Conservation (phyloP, 2,329 filamentous ascomycete species). For the Colletotrichum zoysiae region DNA sequence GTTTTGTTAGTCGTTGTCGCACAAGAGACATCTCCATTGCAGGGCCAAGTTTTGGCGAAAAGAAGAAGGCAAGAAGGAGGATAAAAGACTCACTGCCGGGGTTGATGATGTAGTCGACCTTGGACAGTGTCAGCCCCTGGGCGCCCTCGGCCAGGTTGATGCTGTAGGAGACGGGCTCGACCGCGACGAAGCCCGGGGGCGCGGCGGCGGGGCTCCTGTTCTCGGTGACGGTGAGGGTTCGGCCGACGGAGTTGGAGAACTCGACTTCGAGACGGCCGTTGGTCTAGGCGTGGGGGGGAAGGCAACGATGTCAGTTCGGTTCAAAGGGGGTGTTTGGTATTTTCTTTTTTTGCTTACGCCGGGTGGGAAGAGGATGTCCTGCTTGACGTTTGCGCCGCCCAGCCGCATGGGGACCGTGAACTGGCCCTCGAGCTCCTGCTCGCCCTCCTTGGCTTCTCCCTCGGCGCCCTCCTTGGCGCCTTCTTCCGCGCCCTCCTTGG, state of each 20-base stretch:
- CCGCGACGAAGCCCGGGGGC: constrained; percentile 52
- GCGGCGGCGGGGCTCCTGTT: constrained; percentile 52
- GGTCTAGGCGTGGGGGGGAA: constrained; percentile 19
- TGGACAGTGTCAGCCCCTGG: constrained; percentile 51
- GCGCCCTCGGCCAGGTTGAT: constrained; percentile 51
- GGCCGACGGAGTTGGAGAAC: constrained; percentile 51
- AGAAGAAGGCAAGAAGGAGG: neutral
- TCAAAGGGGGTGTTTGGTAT: neutral
- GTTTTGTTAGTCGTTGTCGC: neutral
- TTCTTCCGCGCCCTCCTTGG: constrained; percentile 15
- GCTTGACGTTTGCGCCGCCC: constrained; percentile 50
- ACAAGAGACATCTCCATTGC: too few species aligned
- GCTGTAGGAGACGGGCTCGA: constrained; percentile 54
- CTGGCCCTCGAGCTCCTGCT: constrained; percentile 49
- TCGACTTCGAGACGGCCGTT: constrained; percentile 56
- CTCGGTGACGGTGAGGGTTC: constrained; percentile 53
- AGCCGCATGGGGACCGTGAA: constrained; percentile 50
- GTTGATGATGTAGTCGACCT: constrained; percentile 57
- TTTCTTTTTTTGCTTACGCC: constrained; percentile 47
- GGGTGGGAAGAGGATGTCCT: constrained; percentile 50
- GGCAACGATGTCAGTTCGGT: neutral
- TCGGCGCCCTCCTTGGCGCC: constrained; percentile 21
- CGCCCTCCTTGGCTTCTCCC: constrained; percentile 38
- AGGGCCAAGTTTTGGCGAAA: neutral
- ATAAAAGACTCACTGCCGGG: constrained; percentile 48